Evolutionary conservation across 805 yeast genomes (phyloP).

Genomic region (Helenozyma rhizophorensis): DNA sequence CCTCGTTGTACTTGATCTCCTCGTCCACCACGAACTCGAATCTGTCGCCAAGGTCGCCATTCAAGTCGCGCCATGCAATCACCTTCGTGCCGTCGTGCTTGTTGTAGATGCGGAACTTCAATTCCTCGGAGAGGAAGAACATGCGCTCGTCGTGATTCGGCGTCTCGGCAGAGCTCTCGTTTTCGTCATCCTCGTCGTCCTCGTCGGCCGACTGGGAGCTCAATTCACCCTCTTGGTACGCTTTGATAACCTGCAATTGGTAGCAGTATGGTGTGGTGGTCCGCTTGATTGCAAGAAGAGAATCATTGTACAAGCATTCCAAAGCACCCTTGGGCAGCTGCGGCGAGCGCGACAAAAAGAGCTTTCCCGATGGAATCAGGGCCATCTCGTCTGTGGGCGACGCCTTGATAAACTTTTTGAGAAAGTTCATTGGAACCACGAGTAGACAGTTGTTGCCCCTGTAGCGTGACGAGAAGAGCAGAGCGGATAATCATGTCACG

Average conservation of each 20-base stretch:
- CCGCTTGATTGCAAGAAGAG: slow-evolving; percentile 66
- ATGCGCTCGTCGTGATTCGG: slow-evolving; percentile 58
- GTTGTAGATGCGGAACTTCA: slow-evolving; percentile 51
- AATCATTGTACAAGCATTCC: slow-evolving; percentile 80
- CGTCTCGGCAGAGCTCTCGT: slow-evolving; percentile 23
- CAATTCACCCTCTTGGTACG: slow-evolving; percentile 64
- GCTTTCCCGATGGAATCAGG: slow-evolving; percentile 73
- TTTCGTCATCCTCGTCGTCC: slow-evolving; percentile 44
- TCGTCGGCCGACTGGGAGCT: slow-evolving; percentile 42
- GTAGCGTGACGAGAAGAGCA: too few relatives aligned
- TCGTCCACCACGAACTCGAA: slow-evolving; percentile 76
- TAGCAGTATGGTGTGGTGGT: slow-evolving; percentile 63
- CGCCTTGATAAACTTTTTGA: slow-evolving; percentile 58
- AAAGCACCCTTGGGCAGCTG: slow-evolving; percentile 81
- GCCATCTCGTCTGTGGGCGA: slow-evolving; percentile 58
- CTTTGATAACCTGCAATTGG: slow-evolving; percentile 67
- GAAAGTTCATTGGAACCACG: slow-evolving; percentile 80
- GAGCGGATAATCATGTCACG: too few relatives aligned
- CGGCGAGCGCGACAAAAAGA: slow-evolving; percentile 68
- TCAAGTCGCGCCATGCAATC: slow-evolving; percentile 75
- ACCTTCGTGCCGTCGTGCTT: slow-evolving; percentile 52
- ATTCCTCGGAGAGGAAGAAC: slow-evolving; percentile 58
- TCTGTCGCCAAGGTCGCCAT: slow-evolving; percentile 82
- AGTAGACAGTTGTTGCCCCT: too few relatives aligned
- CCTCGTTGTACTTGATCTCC: slow-evolving; percentile 49